These are phyloP conservation scores for Rauvolfia tetraphylla DNA, from an alignment of 257 asterid genomes.

Conservation along the genomic window DNA sequence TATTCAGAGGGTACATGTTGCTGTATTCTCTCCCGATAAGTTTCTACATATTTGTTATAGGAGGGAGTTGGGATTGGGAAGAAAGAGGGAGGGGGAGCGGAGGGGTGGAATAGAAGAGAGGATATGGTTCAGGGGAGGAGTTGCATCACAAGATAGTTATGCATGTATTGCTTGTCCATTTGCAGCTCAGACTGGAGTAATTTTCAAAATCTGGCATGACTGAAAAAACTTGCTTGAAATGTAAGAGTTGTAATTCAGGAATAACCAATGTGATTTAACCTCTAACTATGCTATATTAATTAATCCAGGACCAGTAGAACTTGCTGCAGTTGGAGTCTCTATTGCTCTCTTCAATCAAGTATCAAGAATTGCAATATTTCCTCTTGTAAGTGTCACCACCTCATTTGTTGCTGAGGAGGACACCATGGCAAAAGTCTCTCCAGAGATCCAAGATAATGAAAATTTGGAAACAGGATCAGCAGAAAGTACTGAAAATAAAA, in stretches of 20 bases:
- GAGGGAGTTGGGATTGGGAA: neutral
- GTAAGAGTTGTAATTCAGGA: neutral
- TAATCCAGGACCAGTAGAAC: slow-evolving; percentile 59
- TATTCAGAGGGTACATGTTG: no score
- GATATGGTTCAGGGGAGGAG: neutral
- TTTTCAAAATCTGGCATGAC: neutral
- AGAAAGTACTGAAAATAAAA: slow-evolving; percentile 38
- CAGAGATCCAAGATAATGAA: slow-evolving; percentile 23
- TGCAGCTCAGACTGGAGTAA: neutral
- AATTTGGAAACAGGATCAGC: slow-evolving; percentile 27
- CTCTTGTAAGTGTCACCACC: slow-evolving; percentile 82
- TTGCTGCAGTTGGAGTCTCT: slow-evolving; percentile 82
- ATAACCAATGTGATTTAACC: neutral
- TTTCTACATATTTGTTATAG: neutral
- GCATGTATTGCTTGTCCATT: neutral
- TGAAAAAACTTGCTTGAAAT: neutral
- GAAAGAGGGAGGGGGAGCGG: neutral
- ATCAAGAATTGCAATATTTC: slow-evolving; percentile 72
- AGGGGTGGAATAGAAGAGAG: no score
- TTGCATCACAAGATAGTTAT: neutral
- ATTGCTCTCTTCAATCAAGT: slow-evolving; percentile 83
- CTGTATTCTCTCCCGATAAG: neutral
- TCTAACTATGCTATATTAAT: neutral
- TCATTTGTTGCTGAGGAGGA: slow-evolving; percentile 89
- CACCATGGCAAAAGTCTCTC: slow-evolving; percentile 27